A percentile compares a stretch with the other conserved stretches of the same genome.
phyloP scores from a whole-genome alignment of 305 asterid genomes.

The Fraxinus sp. region DNA sequence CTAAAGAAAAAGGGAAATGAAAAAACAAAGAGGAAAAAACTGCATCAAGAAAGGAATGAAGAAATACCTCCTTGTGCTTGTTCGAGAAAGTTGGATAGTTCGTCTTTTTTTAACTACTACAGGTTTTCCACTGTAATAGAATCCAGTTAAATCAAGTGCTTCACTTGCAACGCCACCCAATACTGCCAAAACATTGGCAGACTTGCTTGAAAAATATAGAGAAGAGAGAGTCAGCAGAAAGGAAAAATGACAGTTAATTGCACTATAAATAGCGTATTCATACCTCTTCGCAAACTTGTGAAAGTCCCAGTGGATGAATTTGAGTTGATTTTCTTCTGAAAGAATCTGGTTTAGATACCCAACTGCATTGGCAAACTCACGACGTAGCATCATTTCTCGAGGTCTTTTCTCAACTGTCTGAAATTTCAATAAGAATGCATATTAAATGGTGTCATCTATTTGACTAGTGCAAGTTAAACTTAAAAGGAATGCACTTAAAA shows the following conservation, averaged over 20 bases:
- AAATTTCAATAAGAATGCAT: slow-evolving; percentile 12
- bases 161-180: slow-evolving; percentile 94
- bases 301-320: slow-evolving; percentile 97
- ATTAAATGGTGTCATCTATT: not conserved
- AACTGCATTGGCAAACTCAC: slow-evolving; percentile 93
- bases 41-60: slow-evolving; percentile 10
- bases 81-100: slow-evolving; percentile 63
- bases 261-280: slow-evolving; percentile 19
- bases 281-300: slow-evolving; percentile 98
- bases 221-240: slow-evolving; percentile 32
- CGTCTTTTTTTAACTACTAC: slow-evolving; percentile 54
- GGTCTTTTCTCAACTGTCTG: slow-evolving; percentile 99
- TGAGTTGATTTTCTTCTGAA: slow-evolving; percentile 71
- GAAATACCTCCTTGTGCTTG: slow-evolving; percentile 75
- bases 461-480: not conserved
- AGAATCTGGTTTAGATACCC: slow-evolving; percentile 94
- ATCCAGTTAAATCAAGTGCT: slow-evolving; percentile 93
- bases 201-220: slow-evolving; percentile 66
- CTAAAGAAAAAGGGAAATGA: not conserved
- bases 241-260: slow-evolving; percentile 19
- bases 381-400: slow-evolving; percentile 97
- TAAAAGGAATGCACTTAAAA: not conserved
- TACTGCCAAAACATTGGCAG: slow-evolving; percentile 97
- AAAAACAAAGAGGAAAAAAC: not conserved
- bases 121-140: slow-evolving; percentile 86